Base-by-base conservation (phyloP, 163 green algal species). In the Coccomyxa subellipsoidea region DNA sequence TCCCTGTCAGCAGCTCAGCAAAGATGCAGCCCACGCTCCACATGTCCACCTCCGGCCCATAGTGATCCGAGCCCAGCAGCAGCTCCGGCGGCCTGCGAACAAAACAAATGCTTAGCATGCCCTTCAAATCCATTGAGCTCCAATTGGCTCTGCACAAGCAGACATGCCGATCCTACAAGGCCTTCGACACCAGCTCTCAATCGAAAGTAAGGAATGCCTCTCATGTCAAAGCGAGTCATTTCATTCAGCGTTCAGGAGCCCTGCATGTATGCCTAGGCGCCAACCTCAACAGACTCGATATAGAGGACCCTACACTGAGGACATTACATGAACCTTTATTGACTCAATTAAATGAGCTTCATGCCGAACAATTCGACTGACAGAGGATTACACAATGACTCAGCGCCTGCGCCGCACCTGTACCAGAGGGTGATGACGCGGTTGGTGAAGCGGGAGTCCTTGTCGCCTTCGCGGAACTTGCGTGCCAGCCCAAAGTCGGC, bases 11-110 rank as follows among this genome's bases (percentile, higher is more conserved):
- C 83, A 99, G 89, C 91, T 99, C 96, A 38, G 85, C 88, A 85
- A 98, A 95, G 84, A 99, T 99, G 93, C 96, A 98, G 54, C 97
- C 97, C 37, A 98, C 95, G 27, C 85, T 94, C 97, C 97, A 99
- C 86, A 98, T 98, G 87, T 99, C 97, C 1, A 99, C 88, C 85
- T 96, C 94, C 4, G 90, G 85, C 18, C 90, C 92, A 85, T 98
- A 98, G 21, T 87, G 76, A 12, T 93, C 85, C 15, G 92, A 85
- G 27, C 95, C 96, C 78, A 98, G 88, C 76, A 98, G 87, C 40
- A 99, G 91, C 91, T 99, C 96, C 4, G 95, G 96, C 0, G 96
- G 94, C 59, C 95, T 95, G 86, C 66, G 23, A 5, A 59, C 47
- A 59, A 59, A 7, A 7, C 40, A 70, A 39, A 66, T 70, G 5